Conservation (phyloP, 352 stramenopile species). For the Phytopythium delawarense region DNA sequence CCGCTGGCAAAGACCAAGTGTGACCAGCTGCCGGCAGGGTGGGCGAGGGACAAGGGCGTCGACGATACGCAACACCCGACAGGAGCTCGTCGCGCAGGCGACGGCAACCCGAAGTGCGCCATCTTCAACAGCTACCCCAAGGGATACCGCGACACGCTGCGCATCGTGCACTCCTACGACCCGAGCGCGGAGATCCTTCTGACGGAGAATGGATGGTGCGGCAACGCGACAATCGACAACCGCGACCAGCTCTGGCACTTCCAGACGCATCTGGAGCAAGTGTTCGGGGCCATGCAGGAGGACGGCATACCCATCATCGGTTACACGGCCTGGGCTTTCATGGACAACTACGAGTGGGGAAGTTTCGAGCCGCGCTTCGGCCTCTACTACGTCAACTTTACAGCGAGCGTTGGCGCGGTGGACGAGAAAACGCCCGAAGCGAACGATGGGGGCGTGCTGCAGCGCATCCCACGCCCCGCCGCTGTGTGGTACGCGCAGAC, state of each 20-base stretch:
- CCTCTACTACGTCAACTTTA: conserved; percentile 44
- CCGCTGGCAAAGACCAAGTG: conserved; percentile 15
- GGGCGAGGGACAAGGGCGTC: conserved; percentile 27
- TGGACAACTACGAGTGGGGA: conserved; percentile 32
- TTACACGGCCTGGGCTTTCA: conserved; percentile 19
- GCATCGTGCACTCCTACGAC: conserved; percentile 35
- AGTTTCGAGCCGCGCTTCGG: conserved; percentile 31
- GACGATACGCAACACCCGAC: conserved; percentile 22
- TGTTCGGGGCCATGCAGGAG: conserved; percentile 8
- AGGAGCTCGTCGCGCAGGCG: conserved; percentile 9
- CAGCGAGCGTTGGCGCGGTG: conserved; percentile 16
- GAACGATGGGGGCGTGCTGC: conserved; percentile 8
- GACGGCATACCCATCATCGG: conserved; percentile 14
- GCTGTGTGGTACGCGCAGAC: conserved; percentile 27
- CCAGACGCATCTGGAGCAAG: conserved; percentile 30
- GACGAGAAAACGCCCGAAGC: conserved; percentile 14
- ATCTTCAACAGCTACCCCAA: conserved; percentile 42
- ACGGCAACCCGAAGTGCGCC: conserved; percentile 33
- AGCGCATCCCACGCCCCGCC: conserved; percentile 23
- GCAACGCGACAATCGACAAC: conserved; percentile 43
- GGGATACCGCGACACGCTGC: conserved; percentile 34
- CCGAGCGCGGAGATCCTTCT: conserved; percentile 26
- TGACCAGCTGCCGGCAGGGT: conserved; percentile 17
- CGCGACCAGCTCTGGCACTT: conserved; percentile 30
- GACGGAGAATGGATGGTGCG: conserved; percentile 54